Evolutionary conservation across 192 early-diverging fungal genomes (phyloP).

Genomic region (Podila horticola): DNA sequence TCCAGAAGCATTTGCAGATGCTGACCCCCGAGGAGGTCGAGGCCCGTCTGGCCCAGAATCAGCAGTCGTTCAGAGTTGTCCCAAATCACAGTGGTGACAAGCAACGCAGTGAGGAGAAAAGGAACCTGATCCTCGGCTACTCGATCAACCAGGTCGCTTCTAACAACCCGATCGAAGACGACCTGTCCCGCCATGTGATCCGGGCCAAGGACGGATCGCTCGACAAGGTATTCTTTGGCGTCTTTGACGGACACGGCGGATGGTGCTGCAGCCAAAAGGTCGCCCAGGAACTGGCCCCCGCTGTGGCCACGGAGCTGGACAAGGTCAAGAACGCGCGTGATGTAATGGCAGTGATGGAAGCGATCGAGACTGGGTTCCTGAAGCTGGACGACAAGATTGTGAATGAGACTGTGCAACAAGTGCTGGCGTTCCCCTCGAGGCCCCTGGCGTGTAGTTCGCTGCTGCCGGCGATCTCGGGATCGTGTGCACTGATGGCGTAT

Average conservation of each 20-base stretch:
- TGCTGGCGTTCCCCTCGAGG: constrained; percentile 50
- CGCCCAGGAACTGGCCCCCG: constrained; percentile 54
- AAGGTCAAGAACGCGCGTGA: constrained; percentile 26
- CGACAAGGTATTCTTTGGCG: constrained; percentile 58
- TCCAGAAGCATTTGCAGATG: constrained; percentile 39
- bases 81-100: not conserved
- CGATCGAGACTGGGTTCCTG: constrained; percentile 57
- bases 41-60: constrained; percentile 28
- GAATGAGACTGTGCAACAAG: constrained; percentile 49
- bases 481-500: constrained; percentile 65
- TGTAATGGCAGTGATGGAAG: constrained; percentile 48
- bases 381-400: constrained; percentile 61
- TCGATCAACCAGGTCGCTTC: constrained; percentile 59
- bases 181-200: constrained; percentile 52
- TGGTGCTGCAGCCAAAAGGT: constrained; percentile 59
- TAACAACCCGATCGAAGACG: constrained; percentile 65
- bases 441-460: constrained; percentile 35
- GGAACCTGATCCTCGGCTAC: constrained; percentile 50
- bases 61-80: constrained; percentile 21
- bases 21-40: constrained; percentile 38
- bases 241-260: constrained; percentile 68
- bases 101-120: constrained; percentile 14
- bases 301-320: constrained; percentile 55
- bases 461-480: constrained; percentile 59
- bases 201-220: constrained; percentile 33